Conservation (phyloP, 176 grass and related monocot species). For the Typha latifolia region DNA sequence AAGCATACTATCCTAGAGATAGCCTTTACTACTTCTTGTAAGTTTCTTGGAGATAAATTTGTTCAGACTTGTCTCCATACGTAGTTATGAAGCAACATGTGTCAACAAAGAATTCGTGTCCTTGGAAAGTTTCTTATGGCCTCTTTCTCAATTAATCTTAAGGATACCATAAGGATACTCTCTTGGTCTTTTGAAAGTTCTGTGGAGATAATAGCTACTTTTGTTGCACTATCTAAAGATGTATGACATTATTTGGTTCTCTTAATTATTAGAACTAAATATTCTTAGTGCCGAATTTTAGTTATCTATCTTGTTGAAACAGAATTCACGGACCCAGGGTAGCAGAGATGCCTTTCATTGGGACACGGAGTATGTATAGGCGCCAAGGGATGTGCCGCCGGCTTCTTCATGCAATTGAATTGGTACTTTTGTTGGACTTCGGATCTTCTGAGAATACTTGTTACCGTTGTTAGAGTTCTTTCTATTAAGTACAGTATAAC, state of each 20-base stretch:
- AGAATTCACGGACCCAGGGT: constrained; percentile 87
- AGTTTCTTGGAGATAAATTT: not conserved
- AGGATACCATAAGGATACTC: too few relatives aligned
- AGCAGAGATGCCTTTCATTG: constrained; percentile 96
- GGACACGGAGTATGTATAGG: constrained; percentile 70
- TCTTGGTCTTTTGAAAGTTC: too few relatives aligned
- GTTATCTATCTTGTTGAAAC: constrained; percentile 31
- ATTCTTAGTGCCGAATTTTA: not conserved
- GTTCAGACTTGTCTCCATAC: not conserved
- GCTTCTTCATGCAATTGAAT: constrained; percentile 82
- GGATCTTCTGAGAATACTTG: constrained; percentile 1
- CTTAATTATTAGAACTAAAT: not conserved
- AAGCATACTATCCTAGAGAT: too few relatives aligned
- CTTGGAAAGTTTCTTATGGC: too few relatives aligned
- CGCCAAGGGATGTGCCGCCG: constrained; percentile 84
- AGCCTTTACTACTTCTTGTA: too few relatives aligned
- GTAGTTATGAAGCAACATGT: not conserved
- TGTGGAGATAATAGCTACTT: not conserved
- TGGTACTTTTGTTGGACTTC: constrained; percentile 30
- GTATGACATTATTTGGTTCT: not conserved
- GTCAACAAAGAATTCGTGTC: not conserved
- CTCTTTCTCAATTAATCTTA: too few relatives aligned
- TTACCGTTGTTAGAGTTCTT: not conserved
- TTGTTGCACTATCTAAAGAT: too few relatives aligned
- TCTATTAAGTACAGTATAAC: not conserved